Evolutionary conservation across 129 eudicot genomes (phyloP), one percentile per base, ranked within the genome.

Genomic region (Flaveria sonorensis): DNA sequence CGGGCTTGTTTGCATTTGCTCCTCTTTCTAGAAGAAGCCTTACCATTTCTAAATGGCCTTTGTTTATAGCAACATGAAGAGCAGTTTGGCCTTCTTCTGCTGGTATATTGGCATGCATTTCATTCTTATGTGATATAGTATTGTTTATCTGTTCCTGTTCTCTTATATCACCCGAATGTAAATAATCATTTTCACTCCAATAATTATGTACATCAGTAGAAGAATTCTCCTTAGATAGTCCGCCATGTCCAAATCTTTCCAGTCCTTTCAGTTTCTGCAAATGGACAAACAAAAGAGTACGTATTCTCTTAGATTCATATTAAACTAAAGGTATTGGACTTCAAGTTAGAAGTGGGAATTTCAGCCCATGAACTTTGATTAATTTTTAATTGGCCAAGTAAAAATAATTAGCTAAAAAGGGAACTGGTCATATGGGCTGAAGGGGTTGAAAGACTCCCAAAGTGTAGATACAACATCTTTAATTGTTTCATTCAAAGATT

Each of bases 41-140:
- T 13, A 81, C 85, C 88, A 81, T 83, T 76, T 84, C 83, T 43
- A 77, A 40, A 64, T 88, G 81, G 32, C 88, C 95, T 80, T 87
- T 85, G 19, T 76, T 77, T 68, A 82, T 83, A 65, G 89, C 85
- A 71, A 74, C 60, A 81, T 84, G 87, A 75, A 86, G 87, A 13
- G 88, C 87, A 23, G 82, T 81, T 78, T 82, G 87, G 64, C 83
- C 83, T 42, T 82, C 84, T 42, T 80, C 88, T 23, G 84, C 78
- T 72, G 74, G 43, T 87, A 89, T 70, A 50, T 81, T 73, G 55
- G 64, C 80, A 63, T 80, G 71, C 68, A 56, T 68, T 65, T 74
- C 76, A 19, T 68, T 59, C 69, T 72, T 77, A 72, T 67, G 70
- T 30, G 55, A 2, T 60, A 28, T 23, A 23, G 74, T 43, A 62